A percentile compares a stretch with the other conserved stretches of the same genome.
Conservation (phyloP, 164 flowering plant species). For the Umbellularia californica region DNA sequence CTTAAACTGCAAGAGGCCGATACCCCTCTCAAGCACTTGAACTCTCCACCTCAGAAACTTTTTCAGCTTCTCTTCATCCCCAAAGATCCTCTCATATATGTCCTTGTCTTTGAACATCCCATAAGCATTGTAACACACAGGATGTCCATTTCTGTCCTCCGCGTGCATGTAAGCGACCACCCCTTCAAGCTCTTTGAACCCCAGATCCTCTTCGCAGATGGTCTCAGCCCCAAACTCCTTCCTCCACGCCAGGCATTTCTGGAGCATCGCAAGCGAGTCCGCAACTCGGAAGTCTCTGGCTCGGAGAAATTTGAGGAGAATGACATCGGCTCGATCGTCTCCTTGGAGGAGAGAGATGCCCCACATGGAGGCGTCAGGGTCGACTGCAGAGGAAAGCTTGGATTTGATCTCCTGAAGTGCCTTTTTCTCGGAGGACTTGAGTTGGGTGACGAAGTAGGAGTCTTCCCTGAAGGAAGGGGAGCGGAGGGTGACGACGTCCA, state of each 20-base stretch:
- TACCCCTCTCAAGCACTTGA: constrained; percentile 86
- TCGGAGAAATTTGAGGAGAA: constrained; percentile 77
- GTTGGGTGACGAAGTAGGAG: constrained; percentile 60
- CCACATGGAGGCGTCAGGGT: constrained; percentile 59
- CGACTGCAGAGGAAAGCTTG: constrained; percentile 31
- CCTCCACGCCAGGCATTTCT: constrained; percentile 64
- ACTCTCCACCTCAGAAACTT: constrained; percentile 93
- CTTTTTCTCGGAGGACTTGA: constrained; percentile 65
- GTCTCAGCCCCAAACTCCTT: constrained; percentile 66
- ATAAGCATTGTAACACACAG: constrained; percentile 92
- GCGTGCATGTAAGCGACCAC: constrained; percentile 78
- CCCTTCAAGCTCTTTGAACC: constrained; percentile 83
- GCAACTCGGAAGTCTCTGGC: constrained; percentile 76
- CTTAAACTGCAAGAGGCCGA: constrained; percentile 65
- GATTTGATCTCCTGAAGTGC: constrained; percentile 64
- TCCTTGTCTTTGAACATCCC: constrained; percentile 84
- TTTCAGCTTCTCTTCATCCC: constrained; percentile 79
- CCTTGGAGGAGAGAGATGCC: constrained; percentile 47
- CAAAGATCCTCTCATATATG: constrained; percentile 80
- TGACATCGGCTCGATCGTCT: constrained; percentile 68
- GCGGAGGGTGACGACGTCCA: constrained; percentile 60
- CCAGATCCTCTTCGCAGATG: constrained; percentile 65
- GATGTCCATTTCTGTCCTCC: constrained; percentile 71
- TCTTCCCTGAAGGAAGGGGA: constrained; percentile 79
- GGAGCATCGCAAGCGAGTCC: constrained; percentile 61